A percentile compares a stretch with the other conserved stretches of the same genome.
These are phyloP conservation scores for Cydonia oblonga DNA, from an alignment of 331 rosid genomes.

Conservation along the genomic window DNA sequence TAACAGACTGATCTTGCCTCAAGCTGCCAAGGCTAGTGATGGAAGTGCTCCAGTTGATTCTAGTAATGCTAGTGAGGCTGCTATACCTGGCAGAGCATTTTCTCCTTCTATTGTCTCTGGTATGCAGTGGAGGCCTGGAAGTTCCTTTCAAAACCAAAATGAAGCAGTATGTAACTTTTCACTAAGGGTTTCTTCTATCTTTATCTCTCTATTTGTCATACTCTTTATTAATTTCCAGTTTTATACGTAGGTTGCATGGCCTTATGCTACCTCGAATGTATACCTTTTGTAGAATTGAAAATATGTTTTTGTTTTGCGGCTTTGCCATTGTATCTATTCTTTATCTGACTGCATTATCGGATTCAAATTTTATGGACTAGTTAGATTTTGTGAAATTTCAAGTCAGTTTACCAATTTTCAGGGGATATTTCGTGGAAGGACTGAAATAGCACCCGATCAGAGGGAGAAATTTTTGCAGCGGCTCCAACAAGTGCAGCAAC, in stretches of 20 bases:
- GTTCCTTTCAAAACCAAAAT: constrained; percentile 66
- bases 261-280: not conserved
- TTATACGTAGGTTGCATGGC: not conserved
- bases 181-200: not conserved
- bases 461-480: constrained; percentile 92
- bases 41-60: constrained; percentile 56
- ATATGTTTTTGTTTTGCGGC: not conserved
- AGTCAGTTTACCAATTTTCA: constrained; percentile 20
- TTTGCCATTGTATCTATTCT: not conserved
- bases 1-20: constrained; percentile 58
- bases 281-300: not conserved
- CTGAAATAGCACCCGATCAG: constrained; percentile 94
- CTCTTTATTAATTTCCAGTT: not conserved
- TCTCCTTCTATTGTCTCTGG: constrained; percentile 72
- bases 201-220: not conserved
- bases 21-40: constrained; percentile 57
- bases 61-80: constrained; percentile 45
- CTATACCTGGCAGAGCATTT: constrained; percentile 65
- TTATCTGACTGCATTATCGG: not conserved
- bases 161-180: constrained; percentile 42
- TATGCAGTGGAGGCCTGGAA: constrained; percentile 97
- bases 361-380: not conserved
- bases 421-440: constrained; percentile 84
- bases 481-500: constrained; percentile 93
- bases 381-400: not conserved